Conservation (phyloP, 106 monocot species). For the Apostasia ramifera region DNA sequence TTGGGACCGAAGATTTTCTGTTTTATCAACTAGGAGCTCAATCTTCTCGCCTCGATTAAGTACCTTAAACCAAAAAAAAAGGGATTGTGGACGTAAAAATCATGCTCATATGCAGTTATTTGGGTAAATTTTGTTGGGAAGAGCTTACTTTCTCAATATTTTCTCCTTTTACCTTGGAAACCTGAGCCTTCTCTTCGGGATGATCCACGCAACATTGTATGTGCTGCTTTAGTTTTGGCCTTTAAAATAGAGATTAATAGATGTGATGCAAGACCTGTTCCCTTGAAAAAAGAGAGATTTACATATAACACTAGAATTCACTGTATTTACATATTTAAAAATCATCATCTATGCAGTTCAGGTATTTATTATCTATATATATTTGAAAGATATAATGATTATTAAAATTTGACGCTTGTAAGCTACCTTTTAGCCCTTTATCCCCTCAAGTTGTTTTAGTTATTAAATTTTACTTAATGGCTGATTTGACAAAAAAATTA, state of each 20-base stretch:
- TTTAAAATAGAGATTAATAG: background rate
- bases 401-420: no score
- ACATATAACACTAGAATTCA: no score
- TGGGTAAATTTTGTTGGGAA: background rate
- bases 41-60: slow-evolving; percentile 67
- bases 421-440: no score
- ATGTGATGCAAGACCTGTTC: no score
- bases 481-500: no score
- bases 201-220: slow-evolving; percentile 59
- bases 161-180: slow-evolving; percentile 60
- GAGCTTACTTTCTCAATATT: slow-evolving; percentile 53
- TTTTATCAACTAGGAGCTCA: slow-evolving; percentile 57
- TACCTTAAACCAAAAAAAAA: slow-evolving; percentile 18
- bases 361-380: no score
- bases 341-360: no score
- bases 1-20: slow-evolving; percentile 54
- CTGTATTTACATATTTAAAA: no score
- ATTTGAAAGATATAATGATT: no score
- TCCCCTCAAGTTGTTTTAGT: no score
- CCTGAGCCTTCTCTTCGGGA: slow-evolving; percentile 58
- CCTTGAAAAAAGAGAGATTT: no score
- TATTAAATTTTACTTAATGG: no score
- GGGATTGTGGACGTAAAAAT: background rate
- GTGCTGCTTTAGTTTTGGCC: slow-evolving; percentile 53
- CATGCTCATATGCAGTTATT: background rate